These are phyloP conservation scores for Volutella citrinella DNA, from an alignment of 2,329 filamentous ascomycete genomes.

Conservation along the genomic window DNA sequence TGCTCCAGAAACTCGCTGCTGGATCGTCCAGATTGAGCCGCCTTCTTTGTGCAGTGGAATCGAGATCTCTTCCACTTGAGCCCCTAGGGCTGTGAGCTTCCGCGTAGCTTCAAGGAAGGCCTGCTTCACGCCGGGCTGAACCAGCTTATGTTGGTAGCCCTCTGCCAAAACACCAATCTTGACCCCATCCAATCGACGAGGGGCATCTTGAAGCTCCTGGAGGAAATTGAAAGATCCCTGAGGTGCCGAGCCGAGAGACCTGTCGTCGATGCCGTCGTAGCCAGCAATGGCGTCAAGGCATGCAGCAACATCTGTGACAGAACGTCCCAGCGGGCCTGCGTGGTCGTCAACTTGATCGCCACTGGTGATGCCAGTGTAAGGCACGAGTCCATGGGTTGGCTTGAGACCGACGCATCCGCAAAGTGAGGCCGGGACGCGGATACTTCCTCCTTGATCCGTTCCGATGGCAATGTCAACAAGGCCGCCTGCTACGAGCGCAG, in stretches of 20 bases:
- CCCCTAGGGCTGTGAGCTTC: slow-evolving; percentile 43
- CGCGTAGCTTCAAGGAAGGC: slow-evolving; percentile 40
- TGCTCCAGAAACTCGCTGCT: slow-evolving; percentile 43
- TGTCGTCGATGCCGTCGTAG: slow-evolving; percentile 46
- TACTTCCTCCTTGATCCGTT: slow-evolving; percentile 46
- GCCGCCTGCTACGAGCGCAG: slow-evolving; percentile 42
- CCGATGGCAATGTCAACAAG: slow-evolving; percentile 44
- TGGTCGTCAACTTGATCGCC: slow-evolving; percentile 52
- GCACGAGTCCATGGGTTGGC: slow-evolving; percentile 49
- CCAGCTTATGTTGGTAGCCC: slow-evolving; percentile 37
- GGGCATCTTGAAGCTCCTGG: background rate
- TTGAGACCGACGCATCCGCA: slow-evolving; percentile 46
- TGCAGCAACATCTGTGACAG: slow-evolving; percentile 37
- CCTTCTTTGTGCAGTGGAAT: slow-evolving; percentile 47
- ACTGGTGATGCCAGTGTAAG: slow-evolving; percentile 47
- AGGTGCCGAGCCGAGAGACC: slow-evolving; percentile 31
- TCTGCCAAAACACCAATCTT: slow-evolving; percentile 43
- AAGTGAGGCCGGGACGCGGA: slow-evolving; percentile 41
- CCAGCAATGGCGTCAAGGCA: slow-evolving; percentile 46
- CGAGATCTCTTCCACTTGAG: slow-evolving; percentile 47
- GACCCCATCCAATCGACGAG: slow-evolving; percentile 19
- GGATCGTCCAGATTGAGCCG: slow-evolving; percentile 48
- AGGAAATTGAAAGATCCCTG: slow-evolving; percentile 24
- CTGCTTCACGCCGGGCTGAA: slow-evolving; percentile 37
- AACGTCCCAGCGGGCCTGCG: slow-evolving; percentile 40